Evolutionary conservation across 31 red algal genomes (phyloP), one percentile per base, ranked within the genome.

Genomic region (Odonthalia washingtoniensis): DNA sequence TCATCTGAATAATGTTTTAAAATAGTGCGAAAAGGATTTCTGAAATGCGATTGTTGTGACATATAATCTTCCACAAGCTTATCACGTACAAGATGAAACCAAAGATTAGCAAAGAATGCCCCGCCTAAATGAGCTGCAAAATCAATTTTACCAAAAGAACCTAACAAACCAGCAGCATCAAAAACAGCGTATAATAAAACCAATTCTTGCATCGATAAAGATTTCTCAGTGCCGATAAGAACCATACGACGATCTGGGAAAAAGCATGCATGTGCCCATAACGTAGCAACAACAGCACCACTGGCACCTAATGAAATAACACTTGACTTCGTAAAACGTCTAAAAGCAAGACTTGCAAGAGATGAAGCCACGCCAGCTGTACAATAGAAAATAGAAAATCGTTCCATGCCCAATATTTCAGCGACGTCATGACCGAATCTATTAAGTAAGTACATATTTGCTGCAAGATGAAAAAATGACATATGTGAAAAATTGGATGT

Each of bases 401-500:
- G 86, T n/a, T 85, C 70, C 27, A 18, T 70, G 35, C 86, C 85
- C 3, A 94, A 26, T 24, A 89, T 62, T 32, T 83, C 79, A 26
- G 85, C 82, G 5, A 94, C 92, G 63, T 90, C 92, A n/a, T 33
- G 53, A 40, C 81, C 92, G 46, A 85, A 94, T 14, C 67, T 21
- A 63, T 82, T 85, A 28, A 94, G 69, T 0, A 94, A 40, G 37
- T 86, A 94, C 92, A 94, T 94, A 63, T 94, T 94, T 5, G 80
- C 57, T 1, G 42, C 80, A 4, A 94, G 75, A 65, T 94, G 92
- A 61, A 94, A 90, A 2, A 94, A 52, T 12, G 80, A 43, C 86
- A 74, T 83, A 37, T 94, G 92, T 16, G 92, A 94, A 75, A 94
- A 94, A 65, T 94, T 94, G 16, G 86, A 90, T 14, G 92, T 94